These are phyloP conservation scores for Fusarium praegraminearum DNA, from an alignment of 2,329 filamentous ascomycete species.

Conservation along the genomic window DNA sequence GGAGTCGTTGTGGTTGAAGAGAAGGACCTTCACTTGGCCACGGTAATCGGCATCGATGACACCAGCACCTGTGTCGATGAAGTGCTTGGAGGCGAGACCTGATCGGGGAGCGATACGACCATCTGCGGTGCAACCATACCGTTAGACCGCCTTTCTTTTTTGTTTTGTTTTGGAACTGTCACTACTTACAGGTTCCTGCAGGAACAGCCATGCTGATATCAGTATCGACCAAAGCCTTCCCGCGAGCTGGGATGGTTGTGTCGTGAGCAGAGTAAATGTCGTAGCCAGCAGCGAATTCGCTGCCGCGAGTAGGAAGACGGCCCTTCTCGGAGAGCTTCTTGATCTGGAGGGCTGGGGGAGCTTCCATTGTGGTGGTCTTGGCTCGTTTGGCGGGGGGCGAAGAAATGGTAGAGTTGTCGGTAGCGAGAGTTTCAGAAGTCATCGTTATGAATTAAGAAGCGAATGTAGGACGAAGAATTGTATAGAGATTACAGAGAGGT, in stretches of 20 bases:
- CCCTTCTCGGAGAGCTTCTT: slow-evolving; percentile 88
- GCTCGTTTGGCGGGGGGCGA: slow-evolving; percentile 85
- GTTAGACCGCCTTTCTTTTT: slow-evolving; percentile 5
- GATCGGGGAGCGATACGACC: slow-evolving; percentile 90
- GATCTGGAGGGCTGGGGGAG: slow-evolving; percentile 77
- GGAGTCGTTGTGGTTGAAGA: slow-evolving; percentile 89
- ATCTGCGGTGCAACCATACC: slow-evolving; percentile 63
- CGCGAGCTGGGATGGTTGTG: slow-evolving; percentile 81
- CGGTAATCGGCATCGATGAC: slow-evolving; percentile 99
- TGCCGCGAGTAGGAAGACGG: slow-evolving; percentile 87
- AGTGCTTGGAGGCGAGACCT: slow-evolving; percentile 92
- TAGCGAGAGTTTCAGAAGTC: slow-evolving; percentile 46
- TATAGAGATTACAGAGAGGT: not conserved
- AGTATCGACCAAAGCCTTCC: slow-evolving; percentile 88
- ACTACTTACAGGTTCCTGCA: slow-evolving; percentile 81
- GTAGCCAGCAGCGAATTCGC: slow-evolving; percentile 90
- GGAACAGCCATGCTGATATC: slow-evolving; percentile 93
- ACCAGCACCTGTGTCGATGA: slow-evolving; percentile 94
- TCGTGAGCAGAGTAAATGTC: slow-evolving; percentile 87
- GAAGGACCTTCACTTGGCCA: slow-evolving; percentile 90
- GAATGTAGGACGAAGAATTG: slow-evolving; percentile 31
- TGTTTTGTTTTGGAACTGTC: not conserved
- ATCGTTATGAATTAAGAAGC: slow-evolving; percentile 34
- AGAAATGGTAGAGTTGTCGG: slow-evolving; percentile 64
- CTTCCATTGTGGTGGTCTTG: slow-evolving; percentile 66